These are phyloP conservation scores for Suillus hirtellus DNA, from an alignment of 768 basidiomycete genomes.

Conservation along the genomic window DNA sequence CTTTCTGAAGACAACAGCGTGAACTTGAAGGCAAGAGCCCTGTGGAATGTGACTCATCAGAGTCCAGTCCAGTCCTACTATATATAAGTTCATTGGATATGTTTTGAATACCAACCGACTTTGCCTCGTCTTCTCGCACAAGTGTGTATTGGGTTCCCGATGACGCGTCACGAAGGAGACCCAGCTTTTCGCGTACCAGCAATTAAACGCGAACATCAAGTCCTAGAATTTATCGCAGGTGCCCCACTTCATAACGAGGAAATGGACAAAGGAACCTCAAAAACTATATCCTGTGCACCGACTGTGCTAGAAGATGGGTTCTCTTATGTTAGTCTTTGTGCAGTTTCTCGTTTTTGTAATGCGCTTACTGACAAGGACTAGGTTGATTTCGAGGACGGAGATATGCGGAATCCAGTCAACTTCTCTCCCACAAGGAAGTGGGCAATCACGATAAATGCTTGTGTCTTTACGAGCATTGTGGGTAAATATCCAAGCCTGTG, in stretches of 20 bases:
- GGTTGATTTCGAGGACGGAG: conserved; percentile 43
- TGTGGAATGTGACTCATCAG: background rate
- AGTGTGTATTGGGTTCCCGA: background rate
- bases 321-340: conserved; percentile 16
- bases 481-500: conserved; percentile 22
- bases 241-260: no score
- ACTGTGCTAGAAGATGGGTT: conserved; percentile 7
- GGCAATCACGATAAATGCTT: conserved; percentile 37
- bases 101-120: background rate
- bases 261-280: background rate
- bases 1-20: background rate
- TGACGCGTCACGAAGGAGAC: conserved; percentile 1
- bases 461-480: conserved; percentile 33
- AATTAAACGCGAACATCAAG: background rate
- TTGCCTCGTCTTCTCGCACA: background rate
- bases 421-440: conserved; percentile 44
- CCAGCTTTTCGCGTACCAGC: background rate
- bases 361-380: conserved; percentile 18
- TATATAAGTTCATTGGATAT: background rate
- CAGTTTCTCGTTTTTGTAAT: background rate
- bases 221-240: background rate
- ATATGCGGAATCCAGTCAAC: conserved; percentile 41
- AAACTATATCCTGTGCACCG: background rate
- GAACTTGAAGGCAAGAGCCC: background rate
- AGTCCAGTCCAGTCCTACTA: background rate